Conservation (phyloP, 108 stramenopile species). For the Cyclotella sp. region DNA sequence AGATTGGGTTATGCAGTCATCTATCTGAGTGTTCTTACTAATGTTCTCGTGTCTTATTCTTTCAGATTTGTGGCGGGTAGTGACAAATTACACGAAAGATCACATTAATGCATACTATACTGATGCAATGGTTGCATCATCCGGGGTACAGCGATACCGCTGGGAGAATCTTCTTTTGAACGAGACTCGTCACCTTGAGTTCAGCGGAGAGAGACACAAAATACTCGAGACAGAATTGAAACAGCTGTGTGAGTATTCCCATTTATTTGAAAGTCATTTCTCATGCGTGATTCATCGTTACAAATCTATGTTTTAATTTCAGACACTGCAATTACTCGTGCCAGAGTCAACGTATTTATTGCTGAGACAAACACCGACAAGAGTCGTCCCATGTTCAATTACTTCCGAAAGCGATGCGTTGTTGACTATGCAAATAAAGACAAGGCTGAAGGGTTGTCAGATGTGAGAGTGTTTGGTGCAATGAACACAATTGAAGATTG, state of each 20-base stretch:
- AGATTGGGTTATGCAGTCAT: too few relatives aligned
- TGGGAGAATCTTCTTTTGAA: slow-evolving; percentile 32
- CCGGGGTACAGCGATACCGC: slow-evolving; percentile 39
- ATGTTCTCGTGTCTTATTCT: too few relatives aligned
- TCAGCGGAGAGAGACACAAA: slow-evolving; percentile 35
- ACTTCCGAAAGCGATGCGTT: slow-evolving; percentile 36
- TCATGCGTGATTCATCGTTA: background rate
- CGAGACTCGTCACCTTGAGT: slow-evolving; percentile 41
- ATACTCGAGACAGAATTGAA: slow-evolving; percentile 55
- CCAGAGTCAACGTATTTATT: slow-evolving; percentile 50
- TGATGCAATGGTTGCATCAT: background rate
- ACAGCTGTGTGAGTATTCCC: slow-evolving; percentile 25
- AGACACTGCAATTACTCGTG: slow-evolving; percentile 56
- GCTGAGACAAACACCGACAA: slow-evolving; percentile 37
- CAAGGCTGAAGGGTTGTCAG: slow-evolving; percentile 18
- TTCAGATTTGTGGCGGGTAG: slow-evolving; percentile 45
- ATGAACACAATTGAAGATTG: slow-evolving; percentile 49
- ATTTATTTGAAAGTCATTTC: background rate
- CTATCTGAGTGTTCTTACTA: too few relatives aligned
- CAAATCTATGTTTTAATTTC: background rate
- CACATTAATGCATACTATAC: slow-evolving; percentile 40
- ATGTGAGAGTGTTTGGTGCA: slow-evolving; percentile 47
- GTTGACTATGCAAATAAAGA: slow-evolving; percentile 45
- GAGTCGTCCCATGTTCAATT: slow-evolving; percentile 52
- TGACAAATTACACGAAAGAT: slow-evolving; percentile 33